phyloP scores from a whole-genome alignment of 1,284 basidiomycete species.

The Schizophyllum amplum region DNA sequence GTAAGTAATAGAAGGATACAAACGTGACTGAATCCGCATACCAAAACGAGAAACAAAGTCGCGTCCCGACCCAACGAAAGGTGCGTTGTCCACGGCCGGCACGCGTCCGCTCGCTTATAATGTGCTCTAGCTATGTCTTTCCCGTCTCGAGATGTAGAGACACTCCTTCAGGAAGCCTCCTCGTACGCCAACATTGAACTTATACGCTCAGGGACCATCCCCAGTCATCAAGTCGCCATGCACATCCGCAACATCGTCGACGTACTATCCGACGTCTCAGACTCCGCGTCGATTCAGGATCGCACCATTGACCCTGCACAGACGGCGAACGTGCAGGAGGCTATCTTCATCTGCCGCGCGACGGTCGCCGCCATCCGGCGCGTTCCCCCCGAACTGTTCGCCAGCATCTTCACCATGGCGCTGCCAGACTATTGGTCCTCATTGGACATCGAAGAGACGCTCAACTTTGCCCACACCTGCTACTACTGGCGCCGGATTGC shows the following conservation, averaged over 20 bases:
- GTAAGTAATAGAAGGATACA: no score
- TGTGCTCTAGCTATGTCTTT: not conserved
- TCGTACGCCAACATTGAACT: not conserved
- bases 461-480: not conserved
- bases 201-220: not conserved
- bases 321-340: not conserved
- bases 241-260: not conserved
- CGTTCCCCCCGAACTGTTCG: conserved; percentile 10
- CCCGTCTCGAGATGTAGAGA: not conserved
- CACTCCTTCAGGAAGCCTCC: not conserved
- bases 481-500: not conserved
- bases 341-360: not conserved
- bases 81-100: no score
- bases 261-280: not conserved
- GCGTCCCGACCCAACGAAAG: no score
- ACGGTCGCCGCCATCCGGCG: conserved; percentile 9
- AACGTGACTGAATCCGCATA: no score
- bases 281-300: not conserved
- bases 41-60: no score
- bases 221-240: not conserved
- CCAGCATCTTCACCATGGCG: not conserved
- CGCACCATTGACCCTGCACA: not conserved
- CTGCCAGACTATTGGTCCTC: not conserved
- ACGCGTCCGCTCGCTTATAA: no score
- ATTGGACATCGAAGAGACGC: not conserved